Base-by-base conservation (phyloP, 208 protist genomes). In the Vickermania spadyakhi region DNA sequence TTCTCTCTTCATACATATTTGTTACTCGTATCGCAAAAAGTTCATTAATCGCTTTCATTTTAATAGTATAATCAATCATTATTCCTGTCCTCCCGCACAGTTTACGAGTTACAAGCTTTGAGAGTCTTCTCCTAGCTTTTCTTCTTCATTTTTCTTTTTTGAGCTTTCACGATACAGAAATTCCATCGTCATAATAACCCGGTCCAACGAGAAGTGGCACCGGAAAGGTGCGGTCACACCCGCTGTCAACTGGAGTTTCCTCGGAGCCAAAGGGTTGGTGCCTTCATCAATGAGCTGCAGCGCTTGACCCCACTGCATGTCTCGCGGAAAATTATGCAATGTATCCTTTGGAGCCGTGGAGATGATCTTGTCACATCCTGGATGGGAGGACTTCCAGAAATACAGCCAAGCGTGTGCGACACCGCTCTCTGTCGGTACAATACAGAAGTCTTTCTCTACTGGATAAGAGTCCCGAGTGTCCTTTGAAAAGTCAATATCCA, bases 271-370 rank as follows among this genome's bases (percentile, higher is more conserved):
- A 0, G 63, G 61, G 30, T 88, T 60, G 22, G 61, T 70, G 60
- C 75, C 77, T 14, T 31, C 64, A 53, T 96, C 86, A 31, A 96
- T 76, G 23, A 96, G 80, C 66, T 96, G 90, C 41, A 96, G 66
- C 5, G 86, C 89, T 68, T 97, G 91, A 14, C 93, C 91, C 91
- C 91, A 97, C 72, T 97, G 93, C 93, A 96, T 94, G 64, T 96
- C 90, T 2, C 93, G 89, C 13, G 89, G 66, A 60, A 96, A 96
- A 81, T 96, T 96, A 55, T 94, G 54, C 0, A 81, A 1, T 2
- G 93, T 96, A 25, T 91, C 87, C 2, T 68, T 63, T 7, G 92
- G 92, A 31, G 77, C 67, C 1, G 92, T 97, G 31, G 89, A 93
- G 80, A 97, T 94, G 53, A 41, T 42, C 67, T 51, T 23, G 22